Base-by-base conservation (phyloP, 2,329 filamentous ascomycete species). In the Alternaria burnsii region DNA sequence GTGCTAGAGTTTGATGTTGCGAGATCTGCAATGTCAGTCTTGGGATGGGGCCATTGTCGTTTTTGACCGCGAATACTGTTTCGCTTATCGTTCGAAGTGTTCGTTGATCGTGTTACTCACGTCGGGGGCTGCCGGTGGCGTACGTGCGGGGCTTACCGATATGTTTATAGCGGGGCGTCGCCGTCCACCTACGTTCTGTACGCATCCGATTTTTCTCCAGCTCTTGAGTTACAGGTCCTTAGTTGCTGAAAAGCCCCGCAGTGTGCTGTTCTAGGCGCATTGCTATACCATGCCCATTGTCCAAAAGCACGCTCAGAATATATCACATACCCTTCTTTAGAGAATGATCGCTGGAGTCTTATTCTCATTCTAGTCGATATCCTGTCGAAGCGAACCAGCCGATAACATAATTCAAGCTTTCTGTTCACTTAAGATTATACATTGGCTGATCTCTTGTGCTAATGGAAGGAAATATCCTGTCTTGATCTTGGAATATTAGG, bases 71-170 rank as follows among this genome's bases (percentile, higher is more conserved):
- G 24, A 22, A 9, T 22, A 14, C 22, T 52, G 26, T 2, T 30
- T 32, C 20, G 20, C 16, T 36, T 34, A 20, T 41, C 34, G 16
- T 36, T 18, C 12, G 8, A 7, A 16, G n/a, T 0, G 16, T 22
- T 16, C 4, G 2, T 24, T 16, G 38, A 43, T 14, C 4, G n/a
- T 18, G 5, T 54, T 32, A 5, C 16, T 50, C 46, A 32, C 28
- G 22, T 52, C 52, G 58, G 52, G 26, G 52, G 34, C 53, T 20
- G 47, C 53, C 58, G 58, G n/a, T 56, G 48, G 46, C 22, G 41
- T 32, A 40, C 9, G 32, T 22, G 58, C 58, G 58, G 58, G 58
- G 52, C 26, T 16, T 41, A 16, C 58, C 58, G 58, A 60, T 57
- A 8, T 3, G 8, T 7, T 26, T n/a, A 4, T 28, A 48, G 52